Evolutionary conservation across 352 stramenopile genomes (phyloP).

Genomic region (Phytophthora citrophthora): DNA sequence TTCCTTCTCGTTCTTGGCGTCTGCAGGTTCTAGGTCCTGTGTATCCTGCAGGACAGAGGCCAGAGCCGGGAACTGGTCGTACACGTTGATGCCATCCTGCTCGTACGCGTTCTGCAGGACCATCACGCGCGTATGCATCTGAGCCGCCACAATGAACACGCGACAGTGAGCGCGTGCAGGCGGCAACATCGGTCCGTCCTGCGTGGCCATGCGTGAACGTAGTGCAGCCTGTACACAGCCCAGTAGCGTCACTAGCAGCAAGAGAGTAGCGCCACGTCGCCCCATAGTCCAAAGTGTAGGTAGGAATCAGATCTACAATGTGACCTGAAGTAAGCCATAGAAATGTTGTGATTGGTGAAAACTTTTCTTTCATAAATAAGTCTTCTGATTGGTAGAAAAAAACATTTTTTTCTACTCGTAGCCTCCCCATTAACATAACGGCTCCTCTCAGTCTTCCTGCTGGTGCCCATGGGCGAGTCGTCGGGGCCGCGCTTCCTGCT

Average conservation of each 20-base stretch:
- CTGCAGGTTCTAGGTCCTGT: neutral
- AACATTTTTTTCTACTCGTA: too few species aligned
- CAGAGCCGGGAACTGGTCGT: constrained; percentile 46
- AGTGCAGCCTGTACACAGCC: constrained; percentile 1
- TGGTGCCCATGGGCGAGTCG: constrained; percentile 44
- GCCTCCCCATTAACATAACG: constrained; percentile 6
- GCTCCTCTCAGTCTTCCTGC: constrained; percentile 23
- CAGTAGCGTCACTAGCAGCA: constrained; percentile 28
- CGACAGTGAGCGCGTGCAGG: constrained; percentile 48
- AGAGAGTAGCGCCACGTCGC: constrained; percentile 4
- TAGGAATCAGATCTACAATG: too few species aligned
- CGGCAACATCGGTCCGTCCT: constrained; percentile 23
- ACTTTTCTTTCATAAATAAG: too few species aligned
- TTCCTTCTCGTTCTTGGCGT: constrained; percentile 26
- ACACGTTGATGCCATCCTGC: constrained; percentile 51
- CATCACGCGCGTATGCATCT: constrained; percentile 49
- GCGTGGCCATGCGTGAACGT: too few species aligned
- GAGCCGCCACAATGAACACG: constrained; percentile 55
- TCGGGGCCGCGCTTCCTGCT: constrained; percentile 67
- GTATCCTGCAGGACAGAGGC: constrained; percentile 28
- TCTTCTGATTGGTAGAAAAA: too few species aligned
- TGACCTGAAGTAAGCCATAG: too few species aligned
- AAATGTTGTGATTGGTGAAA: too few species aligned
- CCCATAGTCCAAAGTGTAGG: constrained; percentile 2
- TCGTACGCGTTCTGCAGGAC: constrained; percentile 61